Evolutionary conservation across 2,329 filamentous ascomycete species (phyloP), one percentile per base, ranked within the genome.

Genomic region (Neopestalotiopsis clavispora): DNA sequence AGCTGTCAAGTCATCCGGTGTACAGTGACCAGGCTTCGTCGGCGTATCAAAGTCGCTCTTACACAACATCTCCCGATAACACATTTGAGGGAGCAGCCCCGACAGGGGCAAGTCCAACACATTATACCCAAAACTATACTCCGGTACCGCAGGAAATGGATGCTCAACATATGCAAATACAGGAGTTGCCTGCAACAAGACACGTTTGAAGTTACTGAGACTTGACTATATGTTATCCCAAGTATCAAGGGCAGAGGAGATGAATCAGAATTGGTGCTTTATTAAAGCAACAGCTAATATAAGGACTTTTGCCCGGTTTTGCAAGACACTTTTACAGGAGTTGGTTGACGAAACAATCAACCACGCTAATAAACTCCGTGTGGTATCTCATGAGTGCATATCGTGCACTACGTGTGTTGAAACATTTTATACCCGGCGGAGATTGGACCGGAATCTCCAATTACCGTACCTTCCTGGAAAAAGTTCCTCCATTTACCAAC

Each of bases 401-500:
- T 10, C 10, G 23, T 28, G 57, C 57, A 60, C 32, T 60, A 30
- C 17, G 30, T 56, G 62, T 65, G 38, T 45, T 49, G 45, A 65
- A 56, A 45, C 23, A 38, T 63, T 7, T 63, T 23, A 30, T 32
- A 63, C 38, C 23, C 34, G 32, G 13, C 32, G 17, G 20, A 63
- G 17, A 34, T 63, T 38, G 13, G 10, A 63, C 59, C 12, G 40
- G 32, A 17, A 20, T 49, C 13, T 67, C 58, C 52, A 20, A 69
- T 20, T 66, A 64, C 65, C 66, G 67, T 67, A 52, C 42, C 68
- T 60, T 20, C 17, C 7, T 7, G 5, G 30, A 32, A 38, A 12
- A 14, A 9, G 10, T 13, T 28, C 34, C 5, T 38, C 10, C 34
- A 7, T 65, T 79, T 89, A 98, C 94, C 94, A 97, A 10, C 95